phyloP scores from a whole-genome alignment of 805 yeast species.

The Cyberlindnera xishuangbannaensis region DNA sequence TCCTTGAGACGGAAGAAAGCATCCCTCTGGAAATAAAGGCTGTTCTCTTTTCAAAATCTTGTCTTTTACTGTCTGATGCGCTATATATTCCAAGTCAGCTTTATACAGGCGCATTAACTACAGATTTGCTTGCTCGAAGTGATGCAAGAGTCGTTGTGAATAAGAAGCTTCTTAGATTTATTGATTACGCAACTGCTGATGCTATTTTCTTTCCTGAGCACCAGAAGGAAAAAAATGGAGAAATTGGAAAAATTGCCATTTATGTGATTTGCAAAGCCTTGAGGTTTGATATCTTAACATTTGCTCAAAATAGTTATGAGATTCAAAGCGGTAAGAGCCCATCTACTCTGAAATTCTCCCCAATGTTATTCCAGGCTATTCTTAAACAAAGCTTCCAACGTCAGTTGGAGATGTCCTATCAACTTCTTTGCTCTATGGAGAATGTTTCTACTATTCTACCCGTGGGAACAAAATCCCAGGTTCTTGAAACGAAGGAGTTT shows the following conservation, averaged over 20 bases:
- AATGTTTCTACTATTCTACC: constrained; percentile 27
- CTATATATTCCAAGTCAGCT: constrained; percentile 14
- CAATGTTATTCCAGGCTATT: constrained; percentile 26
- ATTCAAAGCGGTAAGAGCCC: constrained; percentile 28
- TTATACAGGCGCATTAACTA: constrained; percentile 26
- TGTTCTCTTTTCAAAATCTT: constrained; percentile 27
- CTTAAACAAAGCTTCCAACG: constrained; percentile 22
- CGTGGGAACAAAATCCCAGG: constrained; percentile 21
- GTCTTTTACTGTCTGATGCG: constrained; percentile 9
- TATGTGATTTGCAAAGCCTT: constrained; percentile 36
- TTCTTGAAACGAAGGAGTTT: constrained; percentile 24
- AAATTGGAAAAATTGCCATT: constrained; percentile 31
- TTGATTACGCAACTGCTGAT: constrained; percentile 25
- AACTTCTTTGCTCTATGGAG: constrained; percentile 22
- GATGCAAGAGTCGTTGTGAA: constrained; percentile 45
- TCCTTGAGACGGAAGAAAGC: constrained; percentile 30
- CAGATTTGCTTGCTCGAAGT: constrained; percentile 37
- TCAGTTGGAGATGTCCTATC: constrained; percentile 20
- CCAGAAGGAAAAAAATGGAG: constrained; percentile 24
- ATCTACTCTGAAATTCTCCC: constrained; percentile 26
- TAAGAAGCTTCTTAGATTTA: constrained; percentile 29
- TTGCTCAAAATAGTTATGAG: constrained; percentile 35
- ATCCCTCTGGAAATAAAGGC: constrained; percentile 32
- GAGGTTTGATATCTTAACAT: constrained; percentile 40
- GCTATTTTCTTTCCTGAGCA: constrained; percentile 27